Percentiles rank a stretch among this genome's conserved stretches.
phyloP scores from a whole-genome alignment of 2,329 filamentous ascomycete genomes.

The Xylariaceae sp. region DNA sequence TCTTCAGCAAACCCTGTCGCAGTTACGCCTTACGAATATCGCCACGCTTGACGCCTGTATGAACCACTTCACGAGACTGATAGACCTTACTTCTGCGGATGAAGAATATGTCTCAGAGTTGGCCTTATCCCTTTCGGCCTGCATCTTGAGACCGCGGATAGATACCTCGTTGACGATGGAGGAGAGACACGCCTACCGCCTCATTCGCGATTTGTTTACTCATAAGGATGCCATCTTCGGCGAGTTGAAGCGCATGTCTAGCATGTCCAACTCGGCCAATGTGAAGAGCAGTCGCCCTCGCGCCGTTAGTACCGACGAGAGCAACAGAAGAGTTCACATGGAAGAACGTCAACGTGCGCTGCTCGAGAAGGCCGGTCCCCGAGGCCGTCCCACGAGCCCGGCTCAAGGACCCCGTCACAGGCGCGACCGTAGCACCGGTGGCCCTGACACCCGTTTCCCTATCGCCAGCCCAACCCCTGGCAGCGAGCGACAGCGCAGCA shows the following conservation, averaged over 20 bases:
- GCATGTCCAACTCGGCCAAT: conserved; percentile 60
- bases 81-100: conserved; percentile 93
- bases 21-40: conserved; percentile 93
- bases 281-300: conserved; percentile 60
- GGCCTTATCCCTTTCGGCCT: conserved; percentile 71
- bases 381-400: conserved; percentile 71
- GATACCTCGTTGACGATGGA: conserved; percentile 93
- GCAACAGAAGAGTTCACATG: conserved; percentile 87
- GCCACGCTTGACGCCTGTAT: conserved; percentile 97
- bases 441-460: conserved; percentile 76
- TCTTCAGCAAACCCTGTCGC: conserved; percentile 90
- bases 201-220: conserved; percentile 85
- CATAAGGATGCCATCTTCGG: conserved; percentile 95
- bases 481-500: conserved; percentile 47
- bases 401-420: conserved; percentile 61
- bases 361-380: conserved; percentile 57
- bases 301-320: conserved; percentile 91
- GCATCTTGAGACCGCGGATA: conserved; percentile 77
- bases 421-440: conserved; percentile 72
- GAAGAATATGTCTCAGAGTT: conserved; percentile 75
- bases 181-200: conserved; percentile 84
- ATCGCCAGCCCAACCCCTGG: conserved; percentile 61
- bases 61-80: conserved; percentile 94
- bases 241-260: conserved; percentile 86
- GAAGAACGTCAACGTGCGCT: conserved; percentile 85